Percentiles rank a stretch among this genome's conserved stretches.
Conservation (phyloP, 805 yeast species). For the Komagataella ulmi region DNA sequence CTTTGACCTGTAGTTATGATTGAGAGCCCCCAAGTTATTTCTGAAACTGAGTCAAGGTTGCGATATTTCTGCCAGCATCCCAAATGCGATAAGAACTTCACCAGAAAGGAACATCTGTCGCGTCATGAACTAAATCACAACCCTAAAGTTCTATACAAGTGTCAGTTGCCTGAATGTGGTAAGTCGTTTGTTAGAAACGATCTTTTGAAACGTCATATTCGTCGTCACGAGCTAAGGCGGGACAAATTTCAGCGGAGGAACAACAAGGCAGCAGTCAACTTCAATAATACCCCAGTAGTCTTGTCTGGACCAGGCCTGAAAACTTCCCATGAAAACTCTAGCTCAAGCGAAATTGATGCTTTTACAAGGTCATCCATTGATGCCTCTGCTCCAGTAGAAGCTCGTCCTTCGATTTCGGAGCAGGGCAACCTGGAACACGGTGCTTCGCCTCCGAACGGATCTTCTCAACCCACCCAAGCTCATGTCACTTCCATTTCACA, state of each 20-base stretch:
- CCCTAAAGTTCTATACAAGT: slow-evolving; percentile 38
- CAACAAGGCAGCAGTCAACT: not conserved
- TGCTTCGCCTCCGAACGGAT: not conserved
- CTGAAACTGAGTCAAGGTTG: not conserved
- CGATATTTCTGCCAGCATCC: slow-evolving; percentile 23
- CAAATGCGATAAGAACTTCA: slow-evolving; percentile 41
- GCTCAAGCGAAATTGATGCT: not conserved
- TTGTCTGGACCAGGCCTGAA: not conserved
- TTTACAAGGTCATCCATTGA: not conserved
- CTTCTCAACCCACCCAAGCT: slow-evolving; percentile 1
- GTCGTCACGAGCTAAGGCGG: slow-evolving; percentile 21
- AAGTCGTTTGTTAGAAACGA: slow-evolving; percentile 56
- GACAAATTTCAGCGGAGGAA: not conserved
- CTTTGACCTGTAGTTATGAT: not conserved
- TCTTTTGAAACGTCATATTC: slow-evolving; percentile 30
- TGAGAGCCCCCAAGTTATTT: not conserved
- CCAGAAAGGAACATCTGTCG: slow-evolving; percentile 50
- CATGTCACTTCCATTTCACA: not conserved
- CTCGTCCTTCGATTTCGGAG: not conserved
- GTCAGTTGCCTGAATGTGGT: slow-evolving; percentile 34
- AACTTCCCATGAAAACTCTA: not conserved
- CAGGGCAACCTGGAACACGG: not conserved
- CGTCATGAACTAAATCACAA: slow-evolving; percentile 53
- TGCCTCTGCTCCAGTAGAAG: not conserved
- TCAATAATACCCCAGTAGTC: not conserved